Evolutionary conservation across 2,329 filamentous ascomycete genomes (phyloP), one percentile per base, ranked within the genome.

Genomic region (Pseudogymnoascus sp.): DNA sequence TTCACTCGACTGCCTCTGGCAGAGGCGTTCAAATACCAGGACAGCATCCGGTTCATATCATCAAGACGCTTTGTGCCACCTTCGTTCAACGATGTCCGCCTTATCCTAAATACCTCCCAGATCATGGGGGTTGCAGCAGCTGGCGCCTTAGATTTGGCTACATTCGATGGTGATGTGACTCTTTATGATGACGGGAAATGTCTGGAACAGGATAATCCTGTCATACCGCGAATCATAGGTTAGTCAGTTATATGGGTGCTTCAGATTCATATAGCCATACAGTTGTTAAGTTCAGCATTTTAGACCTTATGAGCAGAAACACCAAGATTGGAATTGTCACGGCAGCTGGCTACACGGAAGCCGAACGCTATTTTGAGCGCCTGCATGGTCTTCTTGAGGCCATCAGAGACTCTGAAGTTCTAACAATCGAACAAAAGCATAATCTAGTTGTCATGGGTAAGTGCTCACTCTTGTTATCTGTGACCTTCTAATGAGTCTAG

Each of bases 131-230:
- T 97, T n/a, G 87, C 90, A 13, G 83, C 83, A 21, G 76, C 78
- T 45, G 86, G 88, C 19, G 81, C 83, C 3, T 79, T 96, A 7
- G 85, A 94, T 66, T 81, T 99, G 3, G 86, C 95, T 59, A 99
- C 94, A 0, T 99, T 99, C 71, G 94, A 99, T 73, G 94, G 94
- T 73, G 94, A 99, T 74, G 91, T 99, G 57, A 99, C 94, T 1
- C 80, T 99, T 19, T 99, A 99, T 72, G 88, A 91, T 61, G 89
- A 99, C 69, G 94, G 94, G 10, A 81, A 90, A 67, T 89, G 84
- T 64, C 78, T 99, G 7, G 84, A 86, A 59, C 78, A 85, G 0
- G 79, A 82, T 13, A 95, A 89, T 71, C 88, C 90, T 0, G 84
- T 95, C 13, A 91, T 97, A 59, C 76, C 80, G 1, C 76, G 80